Evolutionary conservation across 805 yeast genomes (phyloP), one percentile per base, ranked within the genome.

Genomic region (Suhomyces kilbournensis): DNA sequence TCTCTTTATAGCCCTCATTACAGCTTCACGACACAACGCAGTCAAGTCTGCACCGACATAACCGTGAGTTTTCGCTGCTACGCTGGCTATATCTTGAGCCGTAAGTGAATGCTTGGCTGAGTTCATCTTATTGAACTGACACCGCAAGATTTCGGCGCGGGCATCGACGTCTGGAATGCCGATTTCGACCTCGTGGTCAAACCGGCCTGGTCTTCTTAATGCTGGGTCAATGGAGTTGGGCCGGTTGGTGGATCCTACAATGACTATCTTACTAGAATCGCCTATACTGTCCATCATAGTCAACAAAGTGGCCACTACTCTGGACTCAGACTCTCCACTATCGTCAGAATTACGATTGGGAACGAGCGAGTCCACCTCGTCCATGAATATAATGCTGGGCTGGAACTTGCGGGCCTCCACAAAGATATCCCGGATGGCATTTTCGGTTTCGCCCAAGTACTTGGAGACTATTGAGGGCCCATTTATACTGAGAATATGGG

Each of bases 31-130:
- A 55, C 92, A 84, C 20, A 94, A 74, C 0, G 97, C 96, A 3
- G 88, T 83, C 46, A 94, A 69, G 71, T 94, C 99, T 0, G 98
- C 97, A 46, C 99, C 99, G 1, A 94, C 99, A 64, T 90, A 94
- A 5, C 99, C 99, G 69, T 94, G 99, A 0, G 98, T 92, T 62
- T 83, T 86, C 4, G 82, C 68, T 0, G 97, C 90, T 42, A 92
- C 70, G 1, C 60, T 61, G n/a, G 70, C 65, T n/a, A 92, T 79
- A 38, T 88, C 86, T 0, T 75, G 83, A 0, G 66, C 71, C 0
- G 76, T 63, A 38, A 93, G 66, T 0, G 69, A 70, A 60, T 84
- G 85, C 46, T 72, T 74, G 5, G 60, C 57, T 3, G 53, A 23
- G 43, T 70, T 71, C 82, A 85, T 84, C 45, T 72, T 77, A 1